Conservation (phyloP, 495 filamentous ascomycete genomes). For the Achaetomiella virescens region DNA sequence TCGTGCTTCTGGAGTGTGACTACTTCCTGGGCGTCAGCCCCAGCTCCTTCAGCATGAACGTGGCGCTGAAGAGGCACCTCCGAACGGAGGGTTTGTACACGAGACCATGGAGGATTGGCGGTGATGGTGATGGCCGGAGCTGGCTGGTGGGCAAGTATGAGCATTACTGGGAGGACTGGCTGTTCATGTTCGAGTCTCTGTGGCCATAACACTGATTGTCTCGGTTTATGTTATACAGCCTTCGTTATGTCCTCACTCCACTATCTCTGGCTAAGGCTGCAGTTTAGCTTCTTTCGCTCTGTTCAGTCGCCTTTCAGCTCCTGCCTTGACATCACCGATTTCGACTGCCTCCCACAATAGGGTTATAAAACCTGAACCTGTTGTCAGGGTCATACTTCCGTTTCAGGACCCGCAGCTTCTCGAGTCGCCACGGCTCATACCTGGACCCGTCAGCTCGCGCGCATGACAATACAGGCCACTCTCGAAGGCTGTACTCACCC, state of each 20-base stretch:
- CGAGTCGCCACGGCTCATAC: slow-evolving; percentile 42
- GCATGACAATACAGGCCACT: too few species aligned
- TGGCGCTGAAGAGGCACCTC: slow-evolving; percentile 38
- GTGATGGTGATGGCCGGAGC: slow-evolving; percentile 35
- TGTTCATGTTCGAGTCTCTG: slow-evolving; percentile 43
- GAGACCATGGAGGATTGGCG: slow-evolving; percentile 38
- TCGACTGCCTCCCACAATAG: slow-evolving; percentile 31
- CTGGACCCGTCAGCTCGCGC: slow-evolving; percentile 26
- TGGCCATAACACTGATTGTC: slow-evolving; percentile 28
- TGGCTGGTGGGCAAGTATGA: slow-evolving; percentile 38
- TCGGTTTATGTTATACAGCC: neutral
- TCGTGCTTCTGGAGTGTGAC: slow-evolving; percentile 33
- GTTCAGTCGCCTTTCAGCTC: neutral
- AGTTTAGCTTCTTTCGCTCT: too few species aligned
- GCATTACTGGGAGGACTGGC: slow-evolving; percentile 41
- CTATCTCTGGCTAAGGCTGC: too few species aligned
- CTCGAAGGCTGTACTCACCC: slow-evolving; percentile 31
- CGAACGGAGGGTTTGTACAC: slow-evolving; percentile 34
- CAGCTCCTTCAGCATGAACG: slow-evolving; percentile 42
- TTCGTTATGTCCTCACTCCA: neutral
- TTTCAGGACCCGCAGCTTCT: slow-evolving; percentile 44
- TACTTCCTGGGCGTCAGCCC: slow-evolving; percentile 41
- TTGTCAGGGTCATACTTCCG: slow-evolving; percentile 48
- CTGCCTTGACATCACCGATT: too few species aligned
- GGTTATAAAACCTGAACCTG: slow-evolving; percentile 46